A percentile compares a stretch with the other conserved stretches of the same genome.
Evolutionary conservation across 345 rosid species (phyloP).

Genomic region (Linum lewisii): DNA sequence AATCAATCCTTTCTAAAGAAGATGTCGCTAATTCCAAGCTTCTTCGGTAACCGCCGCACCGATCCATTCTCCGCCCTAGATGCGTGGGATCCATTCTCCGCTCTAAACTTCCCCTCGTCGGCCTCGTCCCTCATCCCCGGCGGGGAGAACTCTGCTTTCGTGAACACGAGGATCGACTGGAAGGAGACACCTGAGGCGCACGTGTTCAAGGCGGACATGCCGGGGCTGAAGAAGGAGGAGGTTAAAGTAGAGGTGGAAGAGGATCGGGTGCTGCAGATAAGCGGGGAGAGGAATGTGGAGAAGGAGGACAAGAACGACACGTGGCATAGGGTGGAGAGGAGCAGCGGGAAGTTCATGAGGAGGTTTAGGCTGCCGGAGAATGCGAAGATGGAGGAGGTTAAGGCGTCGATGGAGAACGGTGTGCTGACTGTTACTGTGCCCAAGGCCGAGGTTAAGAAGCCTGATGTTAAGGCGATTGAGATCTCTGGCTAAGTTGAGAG

Average conservation of each 20-base stretch:
- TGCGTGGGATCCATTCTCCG: not conserved
- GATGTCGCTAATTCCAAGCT: not conserved
- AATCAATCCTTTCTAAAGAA: no score
- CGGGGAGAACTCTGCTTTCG: not conserved
- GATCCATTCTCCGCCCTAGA: slow-evolving; percentile 1
- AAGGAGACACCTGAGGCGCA: not conserved
- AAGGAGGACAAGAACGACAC: no score
- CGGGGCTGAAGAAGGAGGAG: not conserved
- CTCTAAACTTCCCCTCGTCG: slow-evolving; percentile 1
- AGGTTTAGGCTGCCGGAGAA: not conserved
- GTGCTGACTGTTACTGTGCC: no score
- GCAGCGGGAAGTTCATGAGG: not conserved
- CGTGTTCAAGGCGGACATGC: not conserved
- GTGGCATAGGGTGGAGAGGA: not conserved
- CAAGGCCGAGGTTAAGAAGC: no score
- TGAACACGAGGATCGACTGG: no score
- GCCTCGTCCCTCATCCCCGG: not conserved
- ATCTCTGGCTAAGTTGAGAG: no score
- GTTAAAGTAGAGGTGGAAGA: no score
- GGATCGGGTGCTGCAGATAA: no score
- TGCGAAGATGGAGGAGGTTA: not conserved
- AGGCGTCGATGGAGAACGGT: not conserved
- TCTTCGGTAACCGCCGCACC: not conserved
- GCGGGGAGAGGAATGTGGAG: no score
- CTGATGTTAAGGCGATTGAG: no score